Base-by-base conservation (phyloP, 176 grass and related monocot species). In the Aegilops speltoides region DNA sequence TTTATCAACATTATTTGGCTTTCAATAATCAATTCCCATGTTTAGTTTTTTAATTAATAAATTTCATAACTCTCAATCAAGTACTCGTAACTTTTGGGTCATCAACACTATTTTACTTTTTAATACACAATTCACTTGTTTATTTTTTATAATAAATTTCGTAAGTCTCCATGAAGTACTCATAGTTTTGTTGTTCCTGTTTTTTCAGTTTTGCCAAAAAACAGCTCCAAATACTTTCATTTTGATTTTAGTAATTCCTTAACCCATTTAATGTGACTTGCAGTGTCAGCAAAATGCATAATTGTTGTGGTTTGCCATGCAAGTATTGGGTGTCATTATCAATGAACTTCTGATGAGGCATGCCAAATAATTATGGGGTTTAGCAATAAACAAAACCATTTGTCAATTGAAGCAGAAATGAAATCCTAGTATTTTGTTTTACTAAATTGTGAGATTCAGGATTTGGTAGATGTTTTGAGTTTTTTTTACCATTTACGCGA, bases 201-300 rank as follows among this genome's bases (percentile, higher is more conserved):
- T 77, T 5, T 17, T 77, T 85, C 31, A 26, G 40, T 65, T 77
- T 36, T 15, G 15, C 23, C 28, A 66, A 52, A 52, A 63, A 46
- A 13, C 45, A 9, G 13, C 46, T 64, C 36, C n/a, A 15, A 56
- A 4, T 57, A 71, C 29, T 76, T 29, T 3, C 33, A 41, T 84
- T 63, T 45, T 19, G 3, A 70, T 7, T 45, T 23, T 41, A 84
- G 8, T 34, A 19, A 56, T 61, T 76, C 12, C 43, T 29, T 64
- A 23, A 50, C 20, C 6, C 20, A 40, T 84, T 57, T 41, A 40
- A 32, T 64, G 70, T 76, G 37, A 17, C 22, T 76, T 76, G 25
- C 38, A 40, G 77, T 77, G 25, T 84, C 57, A 32, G 24, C 82
- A 74, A 75, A 43, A 84, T 84, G 56, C 20, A 65, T 66, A 13